Base-by-base conservation (phyloP, 208 protist species). In the Trichomonas vaginalis region DNA sequence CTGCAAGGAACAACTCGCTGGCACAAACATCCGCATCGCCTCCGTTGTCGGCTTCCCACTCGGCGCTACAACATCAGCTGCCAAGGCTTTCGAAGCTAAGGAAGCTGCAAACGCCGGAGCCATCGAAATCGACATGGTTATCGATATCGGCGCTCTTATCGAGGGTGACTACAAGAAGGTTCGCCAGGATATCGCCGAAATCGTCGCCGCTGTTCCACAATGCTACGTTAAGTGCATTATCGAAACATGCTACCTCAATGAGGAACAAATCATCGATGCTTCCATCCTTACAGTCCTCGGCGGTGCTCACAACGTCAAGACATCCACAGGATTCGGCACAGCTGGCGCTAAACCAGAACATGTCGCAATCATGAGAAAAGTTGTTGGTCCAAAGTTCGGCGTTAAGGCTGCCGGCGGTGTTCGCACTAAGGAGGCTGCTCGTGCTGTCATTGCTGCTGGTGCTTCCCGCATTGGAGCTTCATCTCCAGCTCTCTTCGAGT, bases 81-180 rank as follows among this genome's bases (percentile, higher is more conserved):
- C 82, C 32, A 90, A 90, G n/a, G 82, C 82, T 23, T 90, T 90
- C 23, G 82, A 90, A n/a, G 2, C 82, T 45, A 46, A 90, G 10
- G 8, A n/a, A 1, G 82, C 82, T 48, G 82, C 42, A 23, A 39
- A 90, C 12, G 82, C 37, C 32, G 82, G 82, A n/a, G 82, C 82
- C 48, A 17, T 48, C 17, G 82, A 90, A 48, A 90, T 90, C n/a
- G 82, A 90, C 32, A 90, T 90, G 82, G 82, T 90, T n/a, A 90
- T 90, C 42, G 82, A 90, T n/a, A 90, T 90, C 37, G 82, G 82
- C 10, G 82, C 82, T 21, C 42, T 90, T 48, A 46, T 90, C 23
- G 82, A 90, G 42, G 82, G 82, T 35, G 82, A 90, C 42, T 90
- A 90, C 42, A 90, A 90, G n/a, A 90, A 90, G 42, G 82, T 90